Percentiles rank a stretch among this genome's conserved stretches.
Conservation (phyloP, 192 early-diverging fungal species). For the Coemansia sp. region DNA sequence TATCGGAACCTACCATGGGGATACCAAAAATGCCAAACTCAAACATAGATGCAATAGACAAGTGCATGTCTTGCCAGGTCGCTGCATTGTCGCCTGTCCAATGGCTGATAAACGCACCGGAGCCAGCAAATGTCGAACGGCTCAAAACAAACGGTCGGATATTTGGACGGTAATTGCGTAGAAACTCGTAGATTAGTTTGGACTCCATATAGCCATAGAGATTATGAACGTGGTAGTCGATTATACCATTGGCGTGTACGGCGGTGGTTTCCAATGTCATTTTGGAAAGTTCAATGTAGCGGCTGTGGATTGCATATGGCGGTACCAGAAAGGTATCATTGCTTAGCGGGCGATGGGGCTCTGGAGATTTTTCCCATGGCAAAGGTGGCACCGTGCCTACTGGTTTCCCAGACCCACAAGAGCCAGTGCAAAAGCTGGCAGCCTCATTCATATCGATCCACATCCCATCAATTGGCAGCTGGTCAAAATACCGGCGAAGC, state of each 20-base stretch:
- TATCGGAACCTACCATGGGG: constrained; percentile 67
- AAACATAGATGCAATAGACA: constrained; percentile 62
- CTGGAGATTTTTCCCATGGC: constrained; percentile 14
- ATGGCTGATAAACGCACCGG: constrained; percentile 45
- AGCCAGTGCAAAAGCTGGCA: constrained; percentile 62
- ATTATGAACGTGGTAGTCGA: constrained; percentile 59
- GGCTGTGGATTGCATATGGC: constrained; percentile 57
- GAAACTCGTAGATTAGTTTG: constrained; percentile 43
- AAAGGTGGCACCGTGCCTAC: constrained; percentile 12
- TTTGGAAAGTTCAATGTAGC: constrained; percentile 44
- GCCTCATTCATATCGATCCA: constrained; percentile 78
- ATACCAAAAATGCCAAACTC: constrained; percentile 71
- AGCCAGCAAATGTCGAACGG: constrained; percentile 64
- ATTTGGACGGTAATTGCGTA: constrained; percentile 42
- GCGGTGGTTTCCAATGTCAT: constrained; percentile 55
- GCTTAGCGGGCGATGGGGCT: constrained; percentile 20
- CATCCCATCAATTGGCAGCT: constrained; percentile 54
- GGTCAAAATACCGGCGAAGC: constrained; percentile 34
- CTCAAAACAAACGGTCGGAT: constrained; percentile 62
- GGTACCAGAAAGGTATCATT: constrained; percentile 46
- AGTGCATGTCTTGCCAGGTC: constrained; percentile 56
- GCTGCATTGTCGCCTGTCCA: constrained; percentile 64
- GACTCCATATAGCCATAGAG: constrained; percentile 65
- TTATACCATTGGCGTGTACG: constrained; percentile 52
- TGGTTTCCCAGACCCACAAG: constrained; percentile 44